Conservation (phyloP, 2,329 filamentous ascomycete species). For the Herpotrichia juniperi region DNA sequence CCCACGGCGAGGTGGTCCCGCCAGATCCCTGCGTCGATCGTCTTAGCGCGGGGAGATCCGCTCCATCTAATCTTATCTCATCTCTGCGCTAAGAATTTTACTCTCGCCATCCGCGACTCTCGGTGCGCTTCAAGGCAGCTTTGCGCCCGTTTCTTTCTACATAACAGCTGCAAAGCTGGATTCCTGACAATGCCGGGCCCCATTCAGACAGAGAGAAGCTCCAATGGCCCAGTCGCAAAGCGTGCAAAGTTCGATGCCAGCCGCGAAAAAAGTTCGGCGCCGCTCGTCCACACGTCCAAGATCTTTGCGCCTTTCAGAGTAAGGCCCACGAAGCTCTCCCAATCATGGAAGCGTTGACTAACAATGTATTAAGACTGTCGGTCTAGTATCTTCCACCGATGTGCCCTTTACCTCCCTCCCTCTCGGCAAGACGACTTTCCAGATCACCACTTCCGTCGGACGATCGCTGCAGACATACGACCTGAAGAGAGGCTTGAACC, state of each 20-base stretch:
- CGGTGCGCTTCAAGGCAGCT: background rate
- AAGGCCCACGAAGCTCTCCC: slow-evolving; percentile 43
- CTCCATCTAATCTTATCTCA: slow-evolving; percentile 33
- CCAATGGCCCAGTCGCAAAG: slow-evolving; percentile 67
- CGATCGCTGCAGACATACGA: slow-evolving; percentile 95
- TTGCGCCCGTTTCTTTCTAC: background rate
- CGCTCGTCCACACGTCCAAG: slow-evolving; percentile 62
- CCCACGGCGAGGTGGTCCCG: background rate
- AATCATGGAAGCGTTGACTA: background rate
- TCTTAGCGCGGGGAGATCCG: slow-evolving; percentile 19
- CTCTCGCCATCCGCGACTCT: slow-evolving; percentile 2
- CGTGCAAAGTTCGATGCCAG: slow-evolving; percentile 52
- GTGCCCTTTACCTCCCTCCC: slow-evolving; percentile 91
- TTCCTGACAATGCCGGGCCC: slow-evolving; percentile 51
- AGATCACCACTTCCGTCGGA: slow-evolving; percentile 95
- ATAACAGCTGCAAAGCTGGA: background rate
- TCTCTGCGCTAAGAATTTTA: slow-evolving; percentile 11
- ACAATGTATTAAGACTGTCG: slow-evolving; percentile 75
- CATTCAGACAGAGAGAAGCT: slow-evolving; percentile 53
- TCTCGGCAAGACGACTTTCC: slow-evolving; percentile 91
- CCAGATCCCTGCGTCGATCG: slow-evolving; percentile 27
- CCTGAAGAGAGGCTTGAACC: slow-evolving; percentile 83
- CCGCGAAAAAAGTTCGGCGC: slow-evolving; percentile 49
- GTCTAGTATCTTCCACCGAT: slow-evolving; percentile 86
- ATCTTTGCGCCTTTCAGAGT: slow-evolving; percentile 95